Evolutionary conservation across 1,284 basidiomycete species (phyloP).

Genomic region (Leccinum subrobustum): DNA sequence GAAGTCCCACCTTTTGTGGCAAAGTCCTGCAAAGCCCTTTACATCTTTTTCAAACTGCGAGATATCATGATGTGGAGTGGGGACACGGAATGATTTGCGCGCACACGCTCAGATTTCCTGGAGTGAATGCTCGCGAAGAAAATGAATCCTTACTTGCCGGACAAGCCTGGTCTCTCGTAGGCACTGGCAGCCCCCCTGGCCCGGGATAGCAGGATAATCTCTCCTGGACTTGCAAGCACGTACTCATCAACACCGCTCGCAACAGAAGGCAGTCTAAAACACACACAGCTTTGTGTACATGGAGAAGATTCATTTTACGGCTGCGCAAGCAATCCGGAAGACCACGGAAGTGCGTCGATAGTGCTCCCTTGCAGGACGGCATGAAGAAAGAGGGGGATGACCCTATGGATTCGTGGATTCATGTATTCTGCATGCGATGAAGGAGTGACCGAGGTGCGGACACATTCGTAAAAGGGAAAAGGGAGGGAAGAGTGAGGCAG

Average conservation of each 20-base stretch:
- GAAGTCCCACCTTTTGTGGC: conserved; percentile 21
- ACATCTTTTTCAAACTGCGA: conserved; percentile 16
- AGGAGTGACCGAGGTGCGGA: conserved; percentile 6
- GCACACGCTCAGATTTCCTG: background rate
- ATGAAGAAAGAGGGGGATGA: conserved; percentile 9
- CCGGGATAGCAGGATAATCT: background rate
- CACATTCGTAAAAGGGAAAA: conserved; percentile 18
- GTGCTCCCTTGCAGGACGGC: conserved; percentile 2
- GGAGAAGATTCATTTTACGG: conserved; percentile 27
- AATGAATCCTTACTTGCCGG: background rate
- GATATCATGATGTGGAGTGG: conserved; percentile 2
- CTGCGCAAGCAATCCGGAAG: conserved; percentile 23
- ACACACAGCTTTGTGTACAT: conserved; percentile 13
- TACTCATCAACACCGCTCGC: background rate
- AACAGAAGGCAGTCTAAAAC: conserved; percentile 9
- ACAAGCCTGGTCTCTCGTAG: background rate
- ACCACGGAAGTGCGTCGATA: conserved; percentile 5
- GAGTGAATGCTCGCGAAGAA: background rate
- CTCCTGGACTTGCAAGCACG: background rate
- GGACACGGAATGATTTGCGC: conserved; percentile 5
- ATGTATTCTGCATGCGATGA: conserved; percentile 7
- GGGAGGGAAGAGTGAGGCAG: conserved; percentile 26
- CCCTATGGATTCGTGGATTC: conserved; percentile 5
- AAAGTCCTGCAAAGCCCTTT: conserved; percentile 20
- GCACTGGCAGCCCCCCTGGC: background rate